phyloP scores from a whole-genome alignment of 2,329 filamentous ascomycete species.

The Beauveria sp. region DNA sequence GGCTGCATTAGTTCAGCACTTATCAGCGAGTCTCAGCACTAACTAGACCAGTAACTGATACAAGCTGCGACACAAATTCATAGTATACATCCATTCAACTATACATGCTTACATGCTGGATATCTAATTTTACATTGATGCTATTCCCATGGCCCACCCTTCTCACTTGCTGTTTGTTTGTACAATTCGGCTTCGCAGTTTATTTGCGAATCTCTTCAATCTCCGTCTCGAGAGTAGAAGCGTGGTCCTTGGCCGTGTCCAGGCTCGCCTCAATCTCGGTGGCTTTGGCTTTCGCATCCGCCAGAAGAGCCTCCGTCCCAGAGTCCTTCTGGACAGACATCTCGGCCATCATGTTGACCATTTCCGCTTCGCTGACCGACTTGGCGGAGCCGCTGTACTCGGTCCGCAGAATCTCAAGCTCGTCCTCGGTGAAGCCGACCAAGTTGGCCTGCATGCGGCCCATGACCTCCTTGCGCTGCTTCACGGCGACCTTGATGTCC shows the following conservation, averaged over 20 bases:
- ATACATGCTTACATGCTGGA: neutral
- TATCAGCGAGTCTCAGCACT: neutral
- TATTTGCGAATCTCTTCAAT: conserved; percentile 2
- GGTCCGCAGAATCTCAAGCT: conserved; percentile 26
- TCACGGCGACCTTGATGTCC: conserved; percentile 23
- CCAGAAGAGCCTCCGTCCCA: neutral
- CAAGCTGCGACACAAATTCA: neutral
- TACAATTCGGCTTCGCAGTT: neutral
- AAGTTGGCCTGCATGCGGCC: conserved; percentile 28
- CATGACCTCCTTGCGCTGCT: conserved; percentile 29
- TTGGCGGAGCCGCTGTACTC: conserved; percentile 19
- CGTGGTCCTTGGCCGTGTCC: neutral
- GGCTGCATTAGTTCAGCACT: too few relatives aligned
- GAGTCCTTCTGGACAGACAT: conserved; percentile 7
- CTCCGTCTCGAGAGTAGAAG: conserved; percentile 1
- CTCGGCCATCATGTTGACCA: conserved; percentile 26
- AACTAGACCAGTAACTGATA: neutral
- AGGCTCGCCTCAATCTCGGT: conserved; percentile 14
- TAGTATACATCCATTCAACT: conserved; percentile 7
- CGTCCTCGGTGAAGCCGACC: conserved; percentile 30
- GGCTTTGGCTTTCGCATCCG: neutral
- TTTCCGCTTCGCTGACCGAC: conserved; percentile 28
- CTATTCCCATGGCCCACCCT: neutral
- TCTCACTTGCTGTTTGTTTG: neutral
- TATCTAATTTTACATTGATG: conserved; percentile 7